phyloP scores from a whole-genome alignment of 1,139 yeast genomes.

The Hyphopichia khmerensis region DNA sequence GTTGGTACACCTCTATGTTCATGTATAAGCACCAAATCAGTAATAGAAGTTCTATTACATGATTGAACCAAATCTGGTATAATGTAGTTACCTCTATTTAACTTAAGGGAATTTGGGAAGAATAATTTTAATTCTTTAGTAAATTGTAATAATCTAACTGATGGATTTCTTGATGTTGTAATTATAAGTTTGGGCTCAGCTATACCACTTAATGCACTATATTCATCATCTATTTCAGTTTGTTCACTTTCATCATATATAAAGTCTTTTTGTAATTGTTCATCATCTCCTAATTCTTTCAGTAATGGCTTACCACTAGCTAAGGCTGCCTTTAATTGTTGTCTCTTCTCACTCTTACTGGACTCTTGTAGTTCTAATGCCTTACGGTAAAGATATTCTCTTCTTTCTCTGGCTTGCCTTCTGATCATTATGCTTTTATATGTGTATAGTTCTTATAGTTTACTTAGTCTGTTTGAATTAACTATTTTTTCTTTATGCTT shows the following conservation, averaged over 20 bases:
- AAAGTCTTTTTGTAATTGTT: conserved; percentile 73
- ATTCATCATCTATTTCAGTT: conserved; percentile 79
- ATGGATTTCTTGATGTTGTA: conserved; percentile 92
- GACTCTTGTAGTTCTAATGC: conserved; percentile 91
- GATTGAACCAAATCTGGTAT: conserved; percentile 84
- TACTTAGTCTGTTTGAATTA: not conserved
- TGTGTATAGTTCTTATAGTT: not conserved
- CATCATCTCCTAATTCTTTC: conserved; percentile 87
- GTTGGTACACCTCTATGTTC: conserved; percentile 99
- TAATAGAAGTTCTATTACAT: conserved; percentile 65
- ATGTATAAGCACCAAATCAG: conserved; percentile 83
- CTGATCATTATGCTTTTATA: conserved; percentile 51
- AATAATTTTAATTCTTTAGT: conserved; percentile 87
- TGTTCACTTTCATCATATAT: conserved; percentile 80
- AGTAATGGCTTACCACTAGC: conserved; percentile 91
- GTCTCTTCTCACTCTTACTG: conserved; percentile 79
- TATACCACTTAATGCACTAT: conserved; percentile 81
- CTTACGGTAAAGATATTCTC: conserved; percentile 87
- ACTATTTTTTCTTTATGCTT: not conserved
- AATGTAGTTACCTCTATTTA: conserved; percentile 91
- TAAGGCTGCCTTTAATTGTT: conserved; percentile 79
- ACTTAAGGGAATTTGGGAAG: conserved; percentile 85
- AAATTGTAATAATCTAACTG: conserved; percentile 80
- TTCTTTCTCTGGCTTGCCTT: conserved; percentile 92
- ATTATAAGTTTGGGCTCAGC: conserved; percentile 91